Base-by-base conservation (phyloP, 176 grass and related monocot genomes). In the Oryza australiensis region DNA sequence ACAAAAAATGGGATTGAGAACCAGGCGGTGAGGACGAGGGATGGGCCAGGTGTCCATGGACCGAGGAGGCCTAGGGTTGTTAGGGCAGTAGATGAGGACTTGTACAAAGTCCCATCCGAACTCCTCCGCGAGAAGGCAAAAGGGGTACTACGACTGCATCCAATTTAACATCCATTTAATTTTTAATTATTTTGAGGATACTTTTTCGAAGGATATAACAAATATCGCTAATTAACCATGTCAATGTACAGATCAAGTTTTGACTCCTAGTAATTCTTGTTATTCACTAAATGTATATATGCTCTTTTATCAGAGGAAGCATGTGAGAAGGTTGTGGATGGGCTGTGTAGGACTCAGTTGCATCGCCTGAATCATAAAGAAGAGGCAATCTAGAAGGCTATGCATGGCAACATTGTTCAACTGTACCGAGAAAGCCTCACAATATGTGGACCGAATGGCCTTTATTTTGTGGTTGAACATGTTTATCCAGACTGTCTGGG, bases 341-440 rank as follows among this genome's bases (percentile, higher is more conserved):
- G 88, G 88, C 30, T 94, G 92, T 72, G 77, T 90, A 37, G 85
- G 88, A 23, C 82, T 90, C 78, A 83, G 78, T 60, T 94, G 91
- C 85, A 49, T 82, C 42, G 82, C 91, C 33, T 93, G 84, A 90
- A 37, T 66, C 29, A 15, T 42, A 41, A 13, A 37, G 40, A 12
- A 48, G 4, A 66, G 26, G 43, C 7, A 16, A 9, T 13, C 26
- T 14, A 32, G 16, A 35, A 32, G 66, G 32, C 53, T 15, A 45
- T 3, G 11, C 7, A 60, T 24, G 22, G 7, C 22, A 60, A 20
- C 3, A 9, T 9, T 9, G 18, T 60, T 60, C 53, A 22, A 57
- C 8, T 60, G n/a, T 60, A 24, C 22, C 10, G n/a, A 23, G 55
- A 59, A 60, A 60, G 55, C 55, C 55, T 24, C 22, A 24, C 7